Conservation (phyloP, 108 stramenopile species). For the Fragilaria crotonensis region DNA sequence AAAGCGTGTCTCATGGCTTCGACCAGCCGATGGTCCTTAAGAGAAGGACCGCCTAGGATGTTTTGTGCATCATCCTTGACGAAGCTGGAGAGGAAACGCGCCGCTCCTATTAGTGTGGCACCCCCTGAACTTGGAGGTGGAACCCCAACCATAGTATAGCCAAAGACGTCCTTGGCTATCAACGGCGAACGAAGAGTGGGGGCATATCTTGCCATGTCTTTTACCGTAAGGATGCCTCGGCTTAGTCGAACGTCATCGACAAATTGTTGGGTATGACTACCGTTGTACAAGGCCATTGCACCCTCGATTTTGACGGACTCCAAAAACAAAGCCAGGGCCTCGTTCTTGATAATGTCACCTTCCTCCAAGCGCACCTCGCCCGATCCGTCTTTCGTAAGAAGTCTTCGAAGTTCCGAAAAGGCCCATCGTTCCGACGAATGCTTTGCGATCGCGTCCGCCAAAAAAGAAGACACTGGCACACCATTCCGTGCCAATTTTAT, state of each 20-base stretch:
- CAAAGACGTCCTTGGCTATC: slow-evolving; percentile 17
- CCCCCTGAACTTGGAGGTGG: slow-evolving; percentile 43
- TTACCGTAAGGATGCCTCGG: slow-evolving; percentile 39
- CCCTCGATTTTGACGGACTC: slow-evolving; percentile 22
- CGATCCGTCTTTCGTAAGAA: slow-evolving; percentile 20
- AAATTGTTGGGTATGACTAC: slow-evolving; percentile 20
- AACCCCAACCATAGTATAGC: slow-evolving; percentile 33
- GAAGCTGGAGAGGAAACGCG: slow-evolving; percentile 17
- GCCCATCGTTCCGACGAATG: background rate
- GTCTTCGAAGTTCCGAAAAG: background rate
- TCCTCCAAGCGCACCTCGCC: slow-evolving; percentile 11
- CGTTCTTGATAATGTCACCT: slow-evolving; percentile 34
- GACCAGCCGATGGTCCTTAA: slow-evolving; percentile 34
- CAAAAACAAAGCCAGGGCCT: slow-evolving; percentile 19
- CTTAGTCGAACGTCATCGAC: slow-evolving; percentile 22
- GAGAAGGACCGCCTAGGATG: background rate
- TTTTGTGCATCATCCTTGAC: background rate
- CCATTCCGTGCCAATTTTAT: slow-evolving; percentile 28
- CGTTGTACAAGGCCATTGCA: slow-evolving; percentile 26
- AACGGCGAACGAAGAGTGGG: slow-evolving; percentile 26
- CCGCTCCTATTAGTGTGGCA: slow-evolving; percentile 27
- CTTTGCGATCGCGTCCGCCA: slow-evolving; percentile 14
- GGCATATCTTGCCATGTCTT: slow-evolving; percentile 31
- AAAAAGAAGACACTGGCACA: slow-evolving; percentile 7
- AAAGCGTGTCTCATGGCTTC: slow-evolving; percentile 49